Conservation (phyloP, 2,329 filamentous ascomycete species). For the Xylariaceae sp. region DNA sequence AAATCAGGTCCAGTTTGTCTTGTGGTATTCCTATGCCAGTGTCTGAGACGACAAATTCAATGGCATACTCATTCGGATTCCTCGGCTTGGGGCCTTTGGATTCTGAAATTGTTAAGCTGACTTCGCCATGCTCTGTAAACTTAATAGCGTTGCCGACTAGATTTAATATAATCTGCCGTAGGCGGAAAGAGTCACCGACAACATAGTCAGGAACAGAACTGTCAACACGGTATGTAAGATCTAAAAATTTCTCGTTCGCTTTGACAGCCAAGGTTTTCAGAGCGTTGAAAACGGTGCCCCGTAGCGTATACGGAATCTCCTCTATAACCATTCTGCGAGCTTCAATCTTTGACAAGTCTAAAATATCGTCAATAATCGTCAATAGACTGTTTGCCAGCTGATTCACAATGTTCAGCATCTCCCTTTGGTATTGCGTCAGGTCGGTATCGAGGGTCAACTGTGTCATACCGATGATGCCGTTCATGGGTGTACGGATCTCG, state of each 20-base stretch:
- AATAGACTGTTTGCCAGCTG: conserved; percentile 94
- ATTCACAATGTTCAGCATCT: conserved; percentile 98
- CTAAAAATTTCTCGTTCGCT: conserved; percentile 93
- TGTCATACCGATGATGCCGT: conserved; percentile 98
- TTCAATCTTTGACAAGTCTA: conserved; percentile 82
- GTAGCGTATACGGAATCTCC: conserved; percentile 93
- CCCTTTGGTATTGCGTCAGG: conserved; percentile 90
- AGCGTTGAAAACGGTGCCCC: conserved; percentile 95
- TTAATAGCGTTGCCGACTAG: conserved; percentile 98
- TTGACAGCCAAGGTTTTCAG: conserved; percentile 96
- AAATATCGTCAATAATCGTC: conserved; percentile 90
- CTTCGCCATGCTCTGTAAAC: conserved; percentile 95
- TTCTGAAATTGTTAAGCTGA: conserved; percentile 87
- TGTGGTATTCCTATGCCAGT: conserved; percentile 96
- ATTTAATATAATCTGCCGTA: conserved; percentile 96
- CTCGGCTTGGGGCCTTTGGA: conserved; percentile 67
- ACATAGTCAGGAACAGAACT: conserved; percentile 94
- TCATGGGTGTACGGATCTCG: conserved; percentile 96
- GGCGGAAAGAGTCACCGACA: conserved; percentile 92
- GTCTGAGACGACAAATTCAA: conserved; percentile 94
- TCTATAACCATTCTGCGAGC: conserved; percentile 98
- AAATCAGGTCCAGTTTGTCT: conserved; percentile 95
- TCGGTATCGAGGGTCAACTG: conserved; percentile 95
- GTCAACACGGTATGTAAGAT: conserved; percentile 91
- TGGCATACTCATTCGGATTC: conserved; percentile 79